These are phyloP conservation scores for Chernovozyma sophiae-reginae DNA, from an alignment of 1,139 yeast species.

Conservation along the genomic window DNA sequence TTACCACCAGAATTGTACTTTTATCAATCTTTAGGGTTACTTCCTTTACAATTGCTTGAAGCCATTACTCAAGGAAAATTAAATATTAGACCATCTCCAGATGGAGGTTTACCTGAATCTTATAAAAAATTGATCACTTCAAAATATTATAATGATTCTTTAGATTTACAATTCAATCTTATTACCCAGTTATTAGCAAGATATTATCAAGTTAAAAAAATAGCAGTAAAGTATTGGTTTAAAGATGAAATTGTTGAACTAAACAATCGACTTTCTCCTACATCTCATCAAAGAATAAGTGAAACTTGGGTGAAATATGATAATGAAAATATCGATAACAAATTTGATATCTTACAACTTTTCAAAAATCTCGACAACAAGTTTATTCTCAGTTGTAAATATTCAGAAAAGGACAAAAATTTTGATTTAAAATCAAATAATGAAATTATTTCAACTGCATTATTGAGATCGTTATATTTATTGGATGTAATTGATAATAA, in stretches of 20 bases:
- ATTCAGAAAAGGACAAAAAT: constrained; percentile 14
- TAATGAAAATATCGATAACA: constrained; percentile 6
- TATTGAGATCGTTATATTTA: constrained; percentile 55
- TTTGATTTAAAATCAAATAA: constrained; percentile 32
- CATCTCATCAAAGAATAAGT: constrained; percentile 30
- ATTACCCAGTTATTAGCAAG: constrained; percentile 74
- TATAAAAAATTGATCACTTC: constrained; percentile 54
- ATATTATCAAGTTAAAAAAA: constrained; percentile 76
- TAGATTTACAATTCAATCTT: constrained; percentile 62
- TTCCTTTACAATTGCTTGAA: constrained; percentile 62
- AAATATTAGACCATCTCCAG: constrained; percentile 67
- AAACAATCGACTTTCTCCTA: constrained; percentile 51
- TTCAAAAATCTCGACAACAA: constrained; percentile 24
- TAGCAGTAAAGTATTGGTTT: constrained; percentile 59
- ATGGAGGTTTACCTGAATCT: constrained; percentile 55
- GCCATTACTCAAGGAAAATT: constrained; percentile 64
- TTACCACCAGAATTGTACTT: constrained; percentile 84
- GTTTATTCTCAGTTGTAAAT: constrained; percentile 4
- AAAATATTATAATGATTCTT: constrained; percentile 41
- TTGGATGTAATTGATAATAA: constrained; percentile 50
- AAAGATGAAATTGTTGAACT: constrained; percentile 45
- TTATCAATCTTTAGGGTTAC: constrained; percentile 75
- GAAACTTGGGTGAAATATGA: constrained; percentile 13
- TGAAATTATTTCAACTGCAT: constrained; percentile 58
- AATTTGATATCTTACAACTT: constrained; percentile 34